Evolutionary conservation across 106 monocot genomes (phyloP).

Genomic region (Ottelia alismoides): DNA sequence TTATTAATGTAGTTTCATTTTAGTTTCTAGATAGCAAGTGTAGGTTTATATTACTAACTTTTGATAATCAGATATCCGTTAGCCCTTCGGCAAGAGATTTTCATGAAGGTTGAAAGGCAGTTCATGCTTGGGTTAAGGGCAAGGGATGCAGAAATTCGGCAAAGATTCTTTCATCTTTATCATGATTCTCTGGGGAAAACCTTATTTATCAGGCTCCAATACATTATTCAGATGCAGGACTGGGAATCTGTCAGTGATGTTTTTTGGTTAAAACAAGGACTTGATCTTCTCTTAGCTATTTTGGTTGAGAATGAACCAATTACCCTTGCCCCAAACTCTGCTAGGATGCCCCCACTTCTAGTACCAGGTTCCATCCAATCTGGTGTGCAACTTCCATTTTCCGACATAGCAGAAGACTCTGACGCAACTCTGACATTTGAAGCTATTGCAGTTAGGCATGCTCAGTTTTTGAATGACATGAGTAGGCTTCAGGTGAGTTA

Average conservation of each 20-base stretch:
- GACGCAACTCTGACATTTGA: slow-evolving; percentile 68
- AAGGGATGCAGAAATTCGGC: slow-evolving; percentile 75
- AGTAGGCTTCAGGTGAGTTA: slow-evolving; percentile 67
- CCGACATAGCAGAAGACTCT: slow-evolving; percentile 36
- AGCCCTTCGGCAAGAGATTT: slow-evolving; percentile 73
- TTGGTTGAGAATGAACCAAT: slow-evolving; percentile 91
- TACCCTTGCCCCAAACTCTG: slow-evolving; percentile 86
- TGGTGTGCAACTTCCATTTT: slow-evolving; percentile 25
- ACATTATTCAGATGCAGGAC: slow-evolving; percentile 85
- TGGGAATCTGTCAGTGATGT: slow-evolving; percentile 98
- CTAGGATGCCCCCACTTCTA: slow-evolving; percentile 72
- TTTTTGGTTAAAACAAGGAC: slow-evolving; percentile 96
- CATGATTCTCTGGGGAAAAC: slow-evolving; percentile 69
- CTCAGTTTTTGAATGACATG: slow-evolving; percentile 84
- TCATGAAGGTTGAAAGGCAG: slow-evolving; percentile 91
- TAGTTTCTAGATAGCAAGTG: too few species aligned
- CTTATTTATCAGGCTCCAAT: slow-evolving; percentile 78
- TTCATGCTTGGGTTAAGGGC: slow-evolving; percentile 96
- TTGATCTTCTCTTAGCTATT: slow-evolving; percentile 89
- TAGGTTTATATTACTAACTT: not conserved
- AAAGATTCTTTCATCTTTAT: slow-evolving; percentile 76
- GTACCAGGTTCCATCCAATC: slow-evolving; percentile 30
- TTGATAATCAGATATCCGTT: slow-evolving; percentile 41
- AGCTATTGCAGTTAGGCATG: slow-evolving; percentile 42
- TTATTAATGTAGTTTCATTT: slow-evolving; percentile 3